phyloP scores from a whole-genome alignment of 140 eudicot species.

The Senecio squalidus region DNA sequence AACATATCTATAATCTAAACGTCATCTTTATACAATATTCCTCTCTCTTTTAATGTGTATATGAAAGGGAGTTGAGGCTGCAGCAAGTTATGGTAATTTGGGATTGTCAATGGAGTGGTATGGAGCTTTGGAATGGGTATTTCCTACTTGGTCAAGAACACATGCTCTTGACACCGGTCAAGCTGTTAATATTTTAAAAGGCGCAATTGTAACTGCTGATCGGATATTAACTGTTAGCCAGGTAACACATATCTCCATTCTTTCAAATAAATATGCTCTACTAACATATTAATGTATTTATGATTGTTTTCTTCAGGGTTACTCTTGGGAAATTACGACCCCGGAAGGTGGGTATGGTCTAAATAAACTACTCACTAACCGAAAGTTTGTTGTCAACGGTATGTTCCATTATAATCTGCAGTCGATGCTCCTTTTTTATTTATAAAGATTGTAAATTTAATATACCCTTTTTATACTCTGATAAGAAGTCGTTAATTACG shows the following conservation, averaged over 20 bases:
- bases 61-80: slow-evolving; percentile 85
- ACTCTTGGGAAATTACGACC: slow-evolving; percentile 85
- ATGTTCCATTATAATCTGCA: slow-evolving; percentile 8
- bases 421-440: background rate
- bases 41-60: background rate
- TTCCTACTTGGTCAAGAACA: slow-evolving; percentile 95
- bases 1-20: no score
- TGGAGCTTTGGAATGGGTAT: slow-evolving; percentile 81
- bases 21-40: no score
- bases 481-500: background rate
- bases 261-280: background rate
- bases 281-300: background rate
- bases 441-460: background rate
- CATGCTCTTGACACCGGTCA: slow-evolving; percentile 97
- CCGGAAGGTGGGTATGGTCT: slow-evolving; percentile 96
- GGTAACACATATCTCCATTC: slow-evolving; percentile 31
- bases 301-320: slow-evolving; percentile 38
- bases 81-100: slow-evolving; percentile 58
- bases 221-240: slow-evolving; percentile 82
- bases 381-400: slow-evolving; percentile 69
- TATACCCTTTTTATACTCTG: background rate
- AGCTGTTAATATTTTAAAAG: slow-evolving; percentile 87
- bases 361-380: slow-evolving; percentile 55
- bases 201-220: slow-evolving; percentile 86
- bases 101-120: slow-evolving; percentile 91